Evolutionary conservation across 352 stramenopile genomes (phyloP), one percentile per base, ranked within the genome.

Genomic region (Aphanomyces astaci): DNA sequence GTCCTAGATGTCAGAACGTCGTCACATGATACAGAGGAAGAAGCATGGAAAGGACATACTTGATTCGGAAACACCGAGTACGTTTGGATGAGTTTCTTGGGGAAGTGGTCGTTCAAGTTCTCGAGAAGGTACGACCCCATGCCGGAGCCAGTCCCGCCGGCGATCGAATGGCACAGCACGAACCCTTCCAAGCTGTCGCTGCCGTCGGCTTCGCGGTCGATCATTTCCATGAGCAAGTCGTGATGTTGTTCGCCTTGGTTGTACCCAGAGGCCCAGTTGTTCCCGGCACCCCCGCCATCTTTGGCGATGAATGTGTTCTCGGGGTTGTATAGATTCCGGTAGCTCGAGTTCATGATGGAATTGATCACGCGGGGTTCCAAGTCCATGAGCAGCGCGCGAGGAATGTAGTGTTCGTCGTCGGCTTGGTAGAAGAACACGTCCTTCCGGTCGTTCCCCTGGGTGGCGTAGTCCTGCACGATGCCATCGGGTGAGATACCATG

Each of bases 351-450:
- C 49, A 82, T 81, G 73, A 98, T 98, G 45, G 80, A 94, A 71
- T 98, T 96, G 74, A 98, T 94, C 36, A 96, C 87, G 40, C 81
- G 87, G 64, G 82, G 97, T 79, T 99, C 97, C 25, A 99, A 77
- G 80, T 99, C 97, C 79, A 99, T 96, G 51, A 99, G 80, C 48
- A 99, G 78, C 17, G 96, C 96, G 36, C 97, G 79, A 17, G 97
- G 97, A 53, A 99, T 98, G 81, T 99, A 99, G 68, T 98, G 95
- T 73, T 99, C 96, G 71, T 99, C 96, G 75, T 99, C 97, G 4
- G 93, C 93, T 71, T 98, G 91, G 80, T 99, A 99, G 77, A 99
- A 99, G 76, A 99, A 99, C 11, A 99, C 97, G 73, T 99, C 97
- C 75, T 99, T 99, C 63, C 96, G 87, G 86, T 99, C 96, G 73